Conservation (phyloP, 2,329 filamentous ascomycete genomes). For the Escovopsis weberi region DNA sequence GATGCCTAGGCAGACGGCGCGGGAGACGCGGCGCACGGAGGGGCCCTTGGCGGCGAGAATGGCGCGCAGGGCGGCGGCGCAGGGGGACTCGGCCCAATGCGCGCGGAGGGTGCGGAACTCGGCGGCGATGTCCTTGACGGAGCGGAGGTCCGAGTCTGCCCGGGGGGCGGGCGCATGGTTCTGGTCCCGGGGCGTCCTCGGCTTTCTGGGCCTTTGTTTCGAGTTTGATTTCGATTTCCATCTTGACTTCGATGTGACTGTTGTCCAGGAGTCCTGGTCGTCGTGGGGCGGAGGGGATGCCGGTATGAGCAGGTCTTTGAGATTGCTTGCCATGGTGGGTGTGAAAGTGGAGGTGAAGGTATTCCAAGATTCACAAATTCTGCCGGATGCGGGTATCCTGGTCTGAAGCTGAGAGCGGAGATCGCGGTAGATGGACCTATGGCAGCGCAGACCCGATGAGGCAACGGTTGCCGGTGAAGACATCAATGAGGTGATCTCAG, state of each 20-base stretch:
- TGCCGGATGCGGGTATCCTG: background rate
- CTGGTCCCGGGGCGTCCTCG: background rate
- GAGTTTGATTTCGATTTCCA: constrained; percentile 2
- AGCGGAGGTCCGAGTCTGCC: constrained; percentile 4
- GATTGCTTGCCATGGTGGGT: background rate
- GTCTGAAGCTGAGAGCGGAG: too few relatives aligned
- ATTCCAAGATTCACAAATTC: background rate
- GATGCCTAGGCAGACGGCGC: constrained; percentile 39
- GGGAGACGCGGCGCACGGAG: constrained; percentile 3
- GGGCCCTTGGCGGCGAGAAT: constrained; percentile 16
- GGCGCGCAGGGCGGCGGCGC: constrained; percentile 18
- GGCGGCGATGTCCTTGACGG: constrained; percentile 14
- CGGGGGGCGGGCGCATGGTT: constrained; percentile 1
- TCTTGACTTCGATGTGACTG: constrained; percentile 8
- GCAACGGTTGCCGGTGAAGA: too few relatives aligned
- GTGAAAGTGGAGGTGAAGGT: background rate
- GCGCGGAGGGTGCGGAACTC: constrained; percentile 15
- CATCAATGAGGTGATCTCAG: too few relatives aligned
- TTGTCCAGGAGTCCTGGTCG: constrained; percentile 2
- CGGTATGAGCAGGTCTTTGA: background rate
- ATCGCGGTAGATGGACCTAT: too few relatives aligned
- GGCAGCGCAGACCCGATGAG: too few relatives aligned
- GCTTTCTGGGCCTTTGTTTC: background rate
- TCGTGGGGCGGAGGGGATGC: background rate
- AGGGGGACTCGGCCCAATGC: constrained; percentile 14